phyloP scores from a whole-genome alignment of 305 asterid species.

The Fraxinus greggii region DNA sequence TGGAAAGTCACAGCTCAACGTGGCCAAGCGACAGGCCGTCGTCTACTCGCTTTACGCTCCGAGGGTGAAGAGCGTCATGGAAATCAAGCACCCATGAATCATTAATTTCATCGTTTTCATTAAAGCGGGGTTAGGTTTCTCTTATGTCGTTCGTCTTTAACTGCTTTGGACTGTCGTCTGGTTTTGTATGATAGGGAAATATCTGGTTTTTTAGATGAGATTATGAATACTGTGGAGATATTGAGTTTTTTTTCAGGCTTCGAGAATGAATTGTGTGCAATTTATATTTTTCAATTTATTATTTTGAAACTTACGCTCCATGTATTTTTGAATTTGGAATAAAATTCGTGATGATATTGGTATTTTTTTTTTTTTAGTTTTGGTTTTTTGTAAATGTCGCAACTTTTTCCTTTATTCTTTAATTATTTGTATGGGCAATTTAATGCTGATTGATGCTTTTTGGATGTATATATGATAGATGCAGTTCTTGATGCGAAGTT shows the following conservation, averaged over 20 bases:
- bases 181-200: not conserved
- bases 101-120: not conserved
- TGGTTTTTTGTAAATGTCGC: not conserved
- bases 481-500: not conserved
- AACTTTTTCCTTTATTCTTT: not conserved
- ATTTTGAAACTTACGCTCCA: not conserved
- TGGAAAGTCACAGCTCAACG: slow-evolving; percentile 65
- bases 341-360: not conserved
- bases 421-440: not conserved
- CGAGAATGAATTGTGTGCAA: not conserved
- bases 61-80: slow-evolving; percentile 64
- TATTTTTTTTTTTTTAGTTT: not conserved
- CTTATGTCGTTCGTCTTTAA: not conserved
- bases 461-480: slow-evolving; percentile 9
- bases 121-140: slow-evolving; percentile 25
- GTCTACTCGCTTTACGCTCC: slow-evolving; percentile 72
- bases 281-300: not conserved
- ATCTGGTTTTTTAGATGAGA: not conserved
- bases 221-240: not conserved
- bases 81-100: slow-evolving; percentile 33
- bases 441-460: slow-evolving; percentile 5
- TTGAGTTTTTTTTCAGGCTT: not conserved
- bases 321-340: not conserved
- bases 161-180: not conserved
- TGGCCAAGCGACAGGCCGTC: slow-evolving; percentile 70